Evolutionary conservation across 2,329 filamentous ascomycete species (phyloP).

Genomic region (Huntiella abstrusa): DNA sequence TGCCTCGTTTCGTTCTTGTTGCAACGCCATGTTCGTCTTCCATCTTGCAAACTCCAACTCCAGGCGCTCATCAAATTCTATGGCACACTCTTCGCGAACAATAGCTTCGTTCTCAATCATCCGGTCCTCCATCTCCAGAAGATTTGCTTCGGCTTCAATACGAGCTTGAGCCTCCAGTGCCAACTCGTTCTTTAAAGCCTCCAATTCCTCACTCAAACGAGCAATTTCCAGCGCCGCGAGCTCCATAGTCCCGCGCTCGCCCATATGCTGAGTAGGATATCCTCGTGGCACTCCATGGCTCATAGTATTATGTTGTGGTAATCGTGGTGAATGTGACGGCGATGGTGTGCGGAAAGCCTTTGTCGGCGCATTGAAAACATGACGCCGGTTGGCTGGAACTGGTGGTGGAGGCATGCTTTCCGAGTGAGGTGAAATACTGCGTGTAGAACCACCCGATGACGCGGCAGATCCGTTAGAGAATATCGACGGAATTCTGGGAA

Average conservation of each 20-base stretch:
- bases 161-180: constrained; percentile 52
- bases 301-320: constrained; percentile 14
- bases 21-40: constrained; percentile 58
- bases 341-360: constrained; percentile 5
- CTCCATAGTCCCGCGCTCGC: constrained; percentile 57
- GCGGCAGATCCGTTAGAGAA: constrained; percentile 20
- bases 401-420: constrained; percentile 4
- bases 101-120: constrained; percentile 56
- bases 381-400: constrained; percentile 3
- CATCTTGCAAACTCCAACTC: constrained; percentile 61
- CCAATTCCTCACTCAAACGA: constrained; percentile 59
- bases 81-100: constrained; percentile 73
- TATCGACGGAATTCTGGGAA: constrained; percentile 71
- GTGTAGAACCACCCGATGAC: constrained; percentile 2
- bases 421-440: constrained; percentile 2
- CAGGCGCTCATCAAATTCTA: constrained; percentile 66
- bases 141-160: constrained; percentile 51
- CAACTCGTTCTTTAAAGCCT: constrained; percentile 50
- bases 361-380: background rate
- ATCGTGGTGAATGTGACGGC: background rate
- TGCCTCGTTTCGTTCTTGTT: constrained; percentile 63
- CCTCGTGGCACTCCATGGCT: constrained; percentile 13
- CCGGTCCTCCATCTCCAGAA: constrained; percentile 49
- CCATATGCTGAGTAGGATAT: constrained; percentile 15
- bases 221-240: constrained; percentile 64